A percentile compares a stretch with the other conserved stretches of the same genome.
These are phyloP conservation scores for Epicoccum nigrum DNA, from an alignment of 2,329 filamentous ascomycete species.

Conservation along the genomic window DNA sequence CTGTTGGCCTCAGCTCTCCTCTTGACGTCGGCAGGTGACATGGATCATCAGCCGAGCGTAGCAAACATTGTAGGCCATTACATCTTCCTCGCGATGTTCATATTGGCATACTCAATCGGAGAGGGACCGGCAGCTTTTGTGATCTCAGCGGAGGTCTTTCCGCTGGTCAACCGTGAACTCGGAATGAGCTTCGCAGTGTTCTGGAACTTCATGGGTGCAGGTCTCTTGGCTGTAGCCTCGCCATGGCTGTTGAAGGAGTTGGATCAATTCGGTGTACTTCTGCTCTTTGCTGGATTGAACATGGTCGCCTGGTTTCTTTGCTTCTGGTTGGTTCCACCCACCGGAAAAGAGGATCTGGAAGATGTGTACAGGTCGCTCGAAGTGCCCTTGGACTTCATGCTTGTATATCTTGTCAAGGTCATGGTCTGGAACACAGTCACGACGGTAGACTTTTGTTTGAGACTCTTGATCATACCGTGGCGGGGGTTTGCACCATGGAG, in stretches of 20 bases:
- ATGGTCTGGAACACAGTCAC: too few relatives aligned
- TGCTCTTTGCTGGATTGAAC: constrained; percentile 1
- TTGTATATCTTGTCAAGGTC: background rate
- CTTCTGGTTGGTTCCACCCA: constrained; percentile 5
- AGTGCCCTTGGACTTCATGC: background rate
- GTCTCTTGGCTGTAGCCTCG: background rate
- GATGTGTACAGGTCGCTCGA: background rate
- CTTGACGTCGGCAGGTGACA: background rate
- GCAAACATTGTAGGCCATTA: background rate
- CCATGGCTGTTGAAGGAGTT: background rate
- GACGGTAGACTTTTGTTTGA: too few relatives aligned
- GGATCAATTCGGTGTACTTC: background rate
- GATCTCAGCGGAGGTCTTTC: constrained; percentile 71
- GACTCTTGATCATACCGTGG: too few relatives aligned
- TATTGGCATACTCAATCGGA: constrained; percentile 15
- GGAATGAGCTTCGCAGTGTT: constrained; percentile 67
- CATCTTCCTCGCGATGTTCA: constrained; percentile 13
- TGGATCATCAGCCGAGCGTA: background rate
- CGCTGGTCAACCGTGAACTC: constrained; percentile 69
- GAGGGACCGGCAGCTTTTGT: constrained; percentile 56
- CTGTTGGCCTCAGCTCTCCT: background rate
- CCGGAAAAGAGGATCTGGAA: constrained; percentile 3
- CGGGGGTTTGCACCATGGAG: too few relatives aligned
- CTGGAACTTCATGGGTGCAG: constrained; percentile 10
- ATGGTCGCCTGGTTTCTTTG: constrained; percentile 5